Percentiles rank a stretch among this genome's conserved stretches.
These are phyloP conservation scores for Diutina sp. DNA, from an alignment of 1,139 yeast genomes.

Conservation along the genomic window DNA sequence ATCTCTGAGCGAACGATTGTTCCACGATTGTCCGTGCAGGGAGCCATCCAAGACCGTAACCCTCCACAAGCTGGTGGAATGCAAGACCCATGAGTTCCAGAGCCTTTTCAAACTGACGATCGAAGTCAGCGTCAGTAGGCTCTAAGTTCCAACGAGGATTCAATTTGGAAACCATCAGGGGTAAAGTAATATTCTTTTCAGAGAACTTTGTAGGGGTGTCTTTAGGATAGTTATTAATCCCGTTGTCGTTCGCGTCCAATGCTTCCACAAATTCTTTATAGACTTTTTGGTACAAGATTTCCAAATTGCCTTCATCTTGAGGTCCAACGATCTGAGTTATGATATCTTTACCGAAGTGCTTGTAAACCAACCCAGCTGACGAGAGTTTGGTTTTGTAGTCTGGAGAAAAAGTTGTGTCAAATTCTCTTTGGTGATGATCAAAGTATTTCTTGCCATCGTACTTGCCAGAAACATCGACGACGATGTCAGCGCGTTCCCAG, in stretches of 20 bases:
- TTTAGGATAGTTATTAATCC: slow-evolving; percentile 60
- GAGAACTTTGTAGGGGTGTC: slow-evolving; percentile 32
- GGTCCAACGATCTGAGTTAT: slow-evolving; percentile 15
- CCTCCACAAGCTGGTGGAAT: slow-evolving; percentile 53
- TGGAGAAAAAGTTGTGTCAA: slow-evolving; percentile 22
- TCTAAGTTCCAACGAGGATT: slow-evolving; percentile 78
- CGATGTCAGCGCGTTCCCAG: slow-evolving; percentile 83
- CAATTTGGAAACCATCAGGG: slow-evolving; percentile 64
- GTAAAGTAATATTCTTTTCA: slow-evolving; percentile 56
- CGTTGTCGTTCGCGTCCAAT: slow-evolving; percentile 93
- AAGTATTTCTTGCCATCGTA: slow-evolving; percentile 80
- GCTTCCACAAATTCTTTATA: slow-evolving; percentile 83
- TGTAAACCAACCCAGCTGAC: slow-evolving; percentile 88
- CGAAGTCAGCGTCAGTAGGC: slow-evolving; percentile 54
- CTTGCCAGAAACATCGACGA: slow-evolving; percentile 91
- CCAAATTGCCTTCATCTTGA: slow-evolving; percentile 29
- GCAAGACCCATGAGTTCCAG: slow-evolving; percentile 74
- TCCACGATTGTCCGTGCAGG: slow-evolving; percentile 78
- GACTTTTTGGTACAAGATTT: slow-evolving; percentile 55
- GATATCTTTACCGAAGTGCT: slow-evolving; percentile 83
- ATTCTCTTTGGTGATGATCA: slow-evolving; percentile 88
- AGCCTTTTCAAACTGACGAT: slow-evolving; percentile 55
- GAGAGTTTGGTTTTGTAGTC: slow-evolving; percentile 59
- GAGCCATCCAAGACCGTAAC: slow-evolving; percentile 78
- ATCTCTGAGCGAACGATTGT: slow-evolving; percentile 48